Conservation (phyloP, 768 basidiomycete genomes). For the Tricholomella constricta region DNA sequence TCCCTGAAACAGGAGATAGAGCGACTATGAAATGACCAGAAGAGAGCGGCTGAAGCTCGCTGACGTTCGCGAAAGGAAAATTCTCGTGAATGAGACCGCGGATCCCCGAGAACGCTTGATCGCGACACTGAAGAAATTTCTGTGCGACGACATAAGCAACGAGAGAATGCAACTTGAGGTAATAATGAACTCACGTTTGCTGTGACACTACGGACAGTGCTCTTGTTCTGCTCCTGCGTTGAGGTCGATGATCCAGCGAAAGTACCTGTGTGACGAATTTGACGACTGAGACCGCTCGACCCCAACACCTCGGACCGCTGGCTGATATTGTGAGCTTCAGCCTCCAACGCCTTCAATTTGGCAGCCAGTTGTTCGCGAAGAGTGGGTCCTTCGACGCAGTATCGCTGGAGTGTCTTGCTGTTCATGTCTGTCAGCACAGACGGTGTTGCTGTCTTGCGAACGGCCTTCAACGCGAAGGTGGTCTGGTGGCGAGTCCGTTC, state of each 20-base stretch:
- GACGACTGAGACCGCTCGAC: not conserved
- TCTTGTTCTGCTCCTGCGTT: not conserved
- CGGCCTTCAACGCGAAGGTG: too few species aligned
- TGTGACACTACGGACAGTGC: not conserved
- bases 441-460: too few species aligned
- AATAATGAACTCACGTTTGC: not conserved
- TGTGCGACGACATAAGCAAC: not conserved
- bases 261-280: not conserved
- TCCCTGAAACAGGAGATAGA: not conserved
- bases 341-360: too few species aligned
- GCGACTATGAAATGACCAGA: not conserved
- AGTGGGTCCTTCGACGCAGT: too few species aligned
- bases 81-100: not conserved
- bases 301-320: too few species aligned
- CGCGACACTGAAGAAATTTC: not conserved
- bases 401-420: too few species aligned
- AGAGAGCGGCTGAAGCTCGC: not conserved
- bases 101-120: not conserved
- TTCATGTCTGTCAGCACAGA: too few species aligned
- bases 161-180: not conserved
- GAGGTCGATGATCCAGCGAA: not conserved
- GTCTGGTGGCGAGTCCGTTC: too few species aligned
- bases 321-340: not conserved
- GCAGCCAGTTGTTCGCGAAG: too few species aligned
- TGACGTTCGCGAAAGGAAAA: not conserved